Percentiles rank a stretch among this genome's conserved stretches.
Evolutionary conservation across 2,329 filamentous ascomycete genomes (phyloP).

Genomic region (Neoascochyta sp.): DNA sequence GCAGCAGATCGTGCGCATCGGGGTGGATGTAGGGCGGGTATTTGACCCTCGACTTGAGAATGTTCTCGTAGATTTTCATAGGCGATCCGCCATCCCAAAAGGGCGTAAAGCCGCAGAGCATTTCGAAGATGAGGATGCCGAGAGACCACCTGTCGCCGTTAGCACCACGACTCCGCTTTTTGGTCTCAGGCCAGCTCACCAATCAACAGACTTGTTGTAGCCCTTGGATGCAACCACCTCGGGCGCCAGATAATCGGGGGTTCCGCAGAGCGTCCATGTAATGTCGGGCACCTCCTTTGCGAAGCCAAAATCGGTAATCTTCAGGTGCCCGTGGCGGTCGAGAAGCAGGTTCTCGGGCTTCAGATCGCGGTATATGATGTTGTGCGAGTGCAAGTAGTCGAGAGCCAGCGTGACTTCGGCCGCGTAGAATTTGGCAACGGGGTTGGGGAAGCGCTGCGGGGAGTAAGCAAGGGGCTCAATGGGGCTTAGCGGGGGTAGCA

Average conservation of each 20-base stretch:
- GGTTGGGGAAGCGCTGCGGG: conserved; percentile 99
- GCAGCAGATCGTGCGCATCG: conserved; percentile 88
- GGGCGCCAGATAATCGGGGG: conserved; percentile 93
- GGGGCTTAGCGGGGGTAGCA: too few relatives aligned
- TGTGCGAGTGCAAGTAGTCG: conserved; percentile 88
- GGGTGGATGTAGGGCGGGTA: conserved; percentile 94
- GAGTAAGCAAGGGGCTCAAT: too few relatives aligned
- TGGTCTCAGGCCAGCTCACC: conserved; percentile 65
- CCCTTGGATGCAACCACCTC: conserved; percentile 99
- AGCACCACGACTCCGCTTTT: conserved; percentile 1
- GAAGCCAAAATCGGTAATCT: conserved; percentile 98
- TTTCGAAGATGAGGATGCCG: conserved; percentile 97
- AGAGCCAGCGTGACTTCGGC: conserved; percentile 93
- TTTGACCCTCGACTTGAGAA: conserved; percentile 90
- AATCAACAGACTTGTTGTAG: conserved; percentile 99
- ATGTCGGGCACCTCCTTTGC: conserved; percentile 98
- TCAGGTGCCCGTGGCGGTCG: conserved; percentile 88
- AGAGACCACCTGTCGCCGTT: conserved; percentile 77
- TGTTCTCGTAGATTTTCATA: conserved; percentile 99
- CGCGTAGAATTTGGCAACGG: conserved; percentile 98
- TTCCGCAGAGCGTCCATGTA: conserved; percentile 97
- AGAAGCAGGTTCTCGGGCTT: conserved; percentile 93
- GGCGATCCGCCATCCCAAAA: conserved; percentile 98
- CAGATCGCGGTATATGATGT: conserved; percentile 96
- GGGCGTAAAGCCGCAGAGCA: conserved; percentile 97